These are phyloP conservation scores for Fomitopsis schrenkii DNA, from an alignment of 1,284 basidiomycete genomes.

Conservation along the genomic window DNA sequence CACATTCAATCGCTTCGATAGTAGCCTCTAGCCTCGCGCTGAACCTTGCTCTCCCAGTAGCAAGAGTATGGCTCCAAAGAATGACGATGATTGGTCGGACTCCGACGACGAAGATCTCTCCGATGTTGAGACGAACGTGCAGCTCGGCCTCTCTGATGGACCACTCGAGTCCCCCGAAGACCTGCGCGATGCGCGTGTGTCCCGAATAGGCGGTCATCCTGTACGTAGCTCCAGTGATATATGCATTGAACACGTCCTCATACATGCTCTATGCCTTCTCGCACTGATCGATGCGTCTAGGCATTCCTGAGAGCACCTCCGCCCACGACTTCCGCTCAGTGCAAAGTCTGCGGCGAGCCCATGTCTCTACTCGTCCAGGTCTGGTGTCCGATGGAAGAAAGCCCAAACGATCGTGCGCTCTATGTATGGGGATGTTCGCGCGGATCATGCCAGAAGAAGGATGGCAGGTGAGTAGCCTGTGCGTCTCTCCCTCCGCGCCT, in stretches of 20 bases:
- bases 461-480: slow-evolving; percentile 42
- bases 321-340: slow-evolving; percentile 39
- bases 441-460: slow-evolving; percentile 63
- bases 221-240: slow-evolving; percentile 55
- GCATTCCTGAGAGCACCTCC: slow-evolving; percentile 31
- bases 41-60: neutral
- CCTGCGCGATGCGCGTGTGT: slow-evolving; percentile 69
- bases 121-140: slow-evolving; percentile 64
- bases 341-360: slow-evolving; percentile 62
- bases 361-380: slow-evolving; percentile 81
- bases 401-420: slow-evolving; percentile 73
- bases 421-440: slow-evolving; percentile 79
- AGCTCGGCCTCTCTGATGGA: slow-evolving; percentile 77
- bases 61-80: slow-evolving; percentile 12
- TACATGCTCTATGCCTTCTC: slow-evolving; percentile 12
- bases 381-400: slow-evolving; percentile 83
- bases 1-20: no score
- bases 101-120: slow-evolving; percentile 58
- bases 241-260: slow-evolving; percentile 37
- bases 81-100: slow-evolving; percentile 70
- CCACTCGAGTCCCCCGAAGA: slow-evolving; percentile 50
- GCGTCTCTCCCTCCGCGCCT: neutral
- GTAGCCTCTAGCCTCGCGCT: neutral
- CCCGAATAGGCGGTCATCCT: slow-evolving; percentile 82
- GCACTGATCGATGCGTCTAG: slow-evolving; percentile 13